Conservation (phyloP, 148 eudicot genomes). For the Nepenthes mirabilis region DNA sequence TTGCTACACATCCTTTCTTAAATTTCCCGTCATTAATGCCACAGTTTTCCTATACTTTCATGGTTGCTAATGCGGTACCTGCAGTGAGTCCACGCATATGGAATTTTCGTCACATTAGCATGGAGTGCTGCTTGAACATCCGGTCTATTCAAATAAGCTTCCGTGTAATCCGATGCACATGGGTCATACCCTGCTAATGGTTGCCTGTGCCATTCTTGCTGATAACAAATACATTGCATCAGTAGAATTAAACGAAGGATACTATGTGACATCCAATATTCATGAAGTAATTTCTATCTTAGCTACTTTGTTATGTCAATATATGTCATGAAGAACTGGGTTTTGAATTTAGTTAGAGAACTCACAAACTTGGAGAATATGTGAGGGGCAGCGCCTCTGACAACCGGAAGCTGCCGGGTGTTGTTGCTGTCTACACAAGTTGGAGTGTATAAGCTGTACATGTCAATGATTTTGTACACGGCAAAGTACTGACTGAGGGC, state of each 20-base stretch:
- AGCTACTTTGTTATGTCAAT: no score
- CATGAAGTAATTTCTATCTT: no score
- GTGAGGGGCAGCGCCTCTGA: slow-evolving; percentile 40
- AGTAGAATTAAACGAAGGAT: not conserved
- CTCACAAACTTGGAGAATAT: slow-evolving; percentile 54
- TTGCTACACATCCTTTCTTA: no score
- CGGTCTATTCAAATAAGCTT: slow-evolving; percentile 48
- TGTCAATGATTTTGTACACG: slow-evolving; percentile 61
- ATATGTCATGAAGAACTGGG: no score
- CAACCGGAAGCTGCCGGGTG: slow-evolving; percentile 11
- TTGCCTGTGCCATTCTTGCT: slow-evolving; percentile 23
- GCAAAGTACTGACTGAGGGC: slow-evolving; percentile 46
- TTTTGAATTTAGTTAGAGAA: not conserved
- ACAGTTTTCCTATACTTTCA: no score
- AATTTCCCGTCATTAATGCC: no score
- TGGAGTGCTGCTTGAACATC: slow-evolving; percentile 81
- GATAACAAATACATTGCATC: not conserved
- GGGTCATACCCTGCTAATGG: slow-evolving; percentile 69
- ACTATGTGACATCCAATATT: no score
- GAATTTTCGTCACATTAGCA: slow-evolving; percentile 67
- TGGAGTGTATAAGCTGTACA: slow-evolving; percentile 81
- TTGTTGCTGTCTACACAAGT: slow-evolving; percentile 21
- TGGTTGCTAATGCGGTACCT: slow-evolving; percentile 23
- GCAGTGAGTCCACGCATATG: slow-evolving; percentile 84
- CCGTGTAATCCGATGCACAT: slow-evolving; percentile 49